Conservation (phyloP, 2,329 filamentous ascomycete genomes). For the Claviceps arundinis region DNA sequence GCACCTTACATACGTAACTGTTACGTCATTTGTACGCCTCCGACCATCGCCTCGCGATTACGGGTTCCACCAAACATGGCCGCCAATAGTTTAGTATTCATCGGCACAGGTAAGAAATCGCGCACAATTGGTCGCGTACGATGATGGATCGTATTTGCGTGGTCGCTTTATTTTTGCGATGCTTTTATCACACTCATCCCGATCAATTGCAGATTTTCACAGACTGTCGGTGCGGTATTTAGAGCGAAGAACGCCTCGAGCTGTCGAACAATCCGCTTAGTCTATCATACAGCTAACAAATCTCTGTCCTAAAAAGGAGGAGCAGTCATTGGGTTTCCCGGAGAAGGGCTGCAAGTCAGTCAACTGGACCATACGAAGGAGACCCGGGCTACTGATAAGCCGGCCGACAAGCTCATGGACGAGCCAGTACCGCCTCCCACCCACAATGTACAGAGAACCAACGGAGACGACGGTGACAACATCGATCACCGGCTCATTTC, state of each 20-base stretch:
- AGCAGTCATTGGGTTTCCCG: constrained; percentile 5
- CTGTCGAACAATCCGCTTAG: too few species aligned
- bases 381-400: constrained; percentile 5
- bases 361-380: neutral
- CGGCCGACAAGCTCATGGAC: constrained; percentile 9
- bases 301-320: too few species aligned
- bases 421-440: neutral
- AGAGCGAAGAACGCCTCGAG: neutral
- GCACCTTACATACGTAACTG: neutral
- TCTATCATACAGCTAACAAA: too few species aligned
- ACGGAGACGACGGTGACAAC: constrained; percentile 6
- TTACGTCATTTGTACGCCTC: constrained; percentile 9
- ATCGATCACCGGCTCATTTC: constrained; percentile 9
- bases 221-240: neutral
- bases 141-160: neutral
- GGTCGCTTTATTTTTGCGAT: neutral
- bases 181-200: neutral
- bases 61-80: constrained; percentile 17
- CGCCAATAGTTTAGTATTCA: constrained; percentile 17
- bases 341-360: constrained; percentile 14
- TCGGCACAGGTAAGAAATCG: constrained; percentile 21
- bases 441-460: constrained; percentile 9
- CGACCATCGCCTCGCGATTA: neutral
- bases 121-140: neutral
- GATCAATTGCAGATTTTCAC: neutral